A percentile compares a stretch with the other conserved stretches of the same genome.
Conservation (phyloP, 2,329 filamentous ascomycete genomes). For the Penicillium expansum region DNA sequence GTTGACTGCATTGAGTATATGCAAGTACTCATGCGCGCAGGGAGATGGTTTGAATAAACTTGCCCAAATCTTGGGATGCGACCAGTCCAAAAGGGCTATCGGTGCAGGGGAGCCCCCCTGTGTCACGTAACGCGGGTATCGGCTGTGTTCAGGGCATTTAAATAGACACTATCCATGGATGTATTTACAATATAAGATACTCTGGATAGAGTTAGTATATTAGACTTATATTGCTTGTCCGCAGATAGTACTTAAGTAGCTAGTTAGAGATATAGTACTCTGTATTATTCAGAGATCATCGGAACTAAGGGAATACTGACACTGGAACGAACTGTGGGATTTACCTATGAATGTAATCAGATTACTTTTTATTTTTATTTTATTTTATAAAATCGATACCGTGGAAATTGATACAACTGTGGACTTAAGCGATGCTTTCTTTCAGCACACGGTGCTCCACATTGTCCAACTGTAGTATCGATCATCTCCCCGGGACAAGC, state of each 20-base stretch:
- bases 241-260: not conserved
- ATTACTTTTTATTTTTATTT: not conserved
- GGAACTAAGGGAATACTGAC: not conserved
- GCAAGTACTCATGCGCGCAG: not conserved
- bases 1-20: not conserved
- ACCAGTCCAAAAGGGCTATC: constrained; percentile 9
- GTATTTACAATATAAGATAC: not conserved
- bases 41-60: constrained; percentile 14
- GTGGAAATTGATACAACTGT: not conserved
- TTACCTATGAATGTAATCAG: not conserved
- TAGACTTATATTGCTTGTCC: too few relatives aligned
- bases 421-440: not conserved
- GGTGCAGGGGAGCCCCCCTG: constrained; percentile 12
- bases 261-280: not conserved
- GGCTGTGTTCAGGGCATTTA: not conserved
- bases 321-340: not conserved
- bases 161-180: not conserved
- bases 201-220: too few relatives aligned
- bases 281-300: not conserved
- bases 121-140: not conserved
- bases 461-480: constrained; percentile 15
- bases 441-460: constrained; percentile 3
- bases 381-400: not conserved
- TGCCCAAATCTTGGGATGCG: constrained; percentile 13
- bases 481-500: constrained; percentile 18